Evolutionary conservation across 2,329 filamentous ascomycete genomes (phyloP).

Genomic region (Teratosphaeria gauchensis): DNA sequence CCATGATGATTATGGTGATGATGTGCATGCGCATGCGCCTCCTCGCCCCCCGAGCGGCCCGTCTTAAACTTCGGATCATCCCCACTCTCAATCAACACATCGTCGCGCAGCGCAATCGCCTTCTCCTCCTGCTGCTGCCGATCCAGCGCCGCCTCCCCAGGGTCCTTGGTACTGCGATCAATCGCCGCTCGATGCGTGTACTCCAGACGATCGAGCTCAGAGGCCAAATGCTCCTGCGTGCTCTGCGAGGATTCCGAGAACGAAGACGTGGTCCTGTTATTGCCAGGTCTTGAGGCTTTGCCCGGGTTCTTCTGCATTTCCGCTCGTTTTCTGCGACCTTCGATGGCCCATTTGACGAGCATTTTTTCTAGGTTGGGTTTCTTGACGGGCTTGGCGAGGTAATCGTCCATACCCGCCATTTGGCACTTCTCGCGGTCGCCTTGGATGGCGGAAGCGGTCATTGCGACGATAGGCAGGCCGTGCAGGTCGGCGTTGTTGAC

Average conservation of each 20-base stretch:
- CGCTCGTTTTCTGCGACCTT: conserved; percentile 29
- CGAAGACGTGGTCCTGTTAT: conserved; percentile 10
- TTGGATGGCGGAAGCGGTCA: conserved; percentile 71
- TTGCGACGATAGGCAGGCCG: conserved; percentile 66
- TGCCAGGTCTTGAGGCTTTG: conserved; percentile 8
- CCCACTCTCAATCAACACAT: conserved; percentile 44
- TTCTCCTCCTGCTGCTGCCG: conserved; percentile 46
- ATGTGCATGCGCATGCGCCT: conserved; percentile 1
- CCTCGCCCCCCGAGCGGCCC: conserved; percentile 13
- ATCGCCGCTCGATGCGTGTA: conserved; percentile 30
- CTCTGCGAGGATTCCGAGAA: conserved; percentile 15
- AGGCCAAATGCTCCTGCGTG: conserved; percentile 24
- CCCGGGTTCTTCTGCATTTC: conserved; percentile 11
- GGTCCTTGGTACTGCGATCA: conserved; percentile 31
- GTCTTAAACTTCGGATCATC: conserved; percentile 26
- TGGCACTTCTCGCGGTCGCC: conserved; percentile 67
- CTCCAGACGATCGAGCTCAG: conserved; percentile 25
- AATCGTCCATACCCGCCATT: conserved; percentile 64
- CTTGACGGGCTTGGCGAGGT: conserved; percentile 64
- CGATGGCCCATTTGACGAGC: conserved; percentile 58
- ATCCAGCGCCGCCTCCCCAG: conserved; percentile 36
- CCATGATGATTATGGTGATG: too few species aligned
- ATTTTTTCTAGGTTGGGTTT: conserved; percentile 58
- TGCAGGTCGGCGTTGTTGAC: conserved; percentile 44
- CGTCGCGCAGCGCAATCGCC: conserved; percentile 44